Conservation (phyloP, 345 rosid genomes). For the Rhizophora apiculata region DNA sequence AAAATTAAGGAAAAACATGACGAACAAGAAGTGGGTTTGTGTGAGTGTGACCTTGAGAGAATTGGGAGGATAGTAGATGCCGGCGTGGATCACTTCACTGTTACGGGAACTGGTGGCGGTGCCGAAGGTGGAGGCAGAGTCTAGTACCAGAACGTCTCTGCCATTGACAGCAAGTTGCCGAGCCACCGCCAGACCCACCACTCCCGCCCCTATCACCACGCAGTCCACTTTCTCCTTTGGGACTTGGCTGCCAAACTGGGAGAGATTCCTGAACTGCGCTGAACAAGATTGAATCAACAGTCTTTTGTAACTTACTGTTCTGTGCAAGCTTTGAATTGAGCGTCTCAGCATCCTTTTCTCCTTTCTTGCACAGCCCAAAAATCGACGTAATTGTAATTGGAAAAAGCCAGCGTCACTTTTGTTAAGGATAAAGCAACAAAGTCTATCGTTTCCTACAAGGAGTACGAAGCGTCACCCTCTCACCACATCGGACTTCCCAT, state of each 20-base stretch:
- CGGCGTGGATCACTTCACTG: constrained; percentile 93
- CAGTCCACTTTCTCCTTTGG: constrained; percentile 70
- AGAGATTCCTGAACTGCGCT: not conserved
- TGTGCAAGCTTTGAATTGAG: constrained; percentile 3
- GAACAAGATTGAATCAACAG: not conserved
- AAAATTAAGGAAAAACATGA: not conserved
- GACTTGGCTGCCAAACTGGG: not conserved
- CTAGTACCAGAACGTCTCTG: constrained; percentile 70
- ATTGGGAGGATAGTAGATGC: constrained; percentile 75
- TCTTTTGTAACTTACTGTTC: not conserved
- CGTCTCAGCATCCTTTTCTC: constrained; percentile 11
- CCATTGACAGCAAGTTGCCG: constrained; percentile 60
- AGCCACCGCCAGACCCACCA: constrained; percentile 78
- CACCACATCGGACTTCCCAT: too few relatives aligned
- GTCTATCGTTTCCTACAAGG: too few relatives aligned
- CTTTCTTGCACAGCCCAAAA: not conserved
- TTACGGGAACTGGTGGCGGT: constrained; percentile 76
- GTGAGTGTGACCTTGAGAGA: constrained; percentile 55
- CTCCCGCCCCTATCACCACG: constrained; percentile 90
- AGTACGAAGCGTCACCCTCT: too few relatives aligned
- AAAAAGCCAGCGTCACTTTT: too few relatives aligned
- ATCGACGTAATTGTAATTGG: not conserved
- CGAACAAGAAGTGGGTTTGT: not conserved
- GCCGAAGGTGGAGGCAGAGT: constrained; percentile 80
- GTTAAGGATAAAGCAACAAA: too few relatives aligned